Base-by-base conservation (phyloP, 139 green algal species). In the Chlorella sorokiniana region DNA sequence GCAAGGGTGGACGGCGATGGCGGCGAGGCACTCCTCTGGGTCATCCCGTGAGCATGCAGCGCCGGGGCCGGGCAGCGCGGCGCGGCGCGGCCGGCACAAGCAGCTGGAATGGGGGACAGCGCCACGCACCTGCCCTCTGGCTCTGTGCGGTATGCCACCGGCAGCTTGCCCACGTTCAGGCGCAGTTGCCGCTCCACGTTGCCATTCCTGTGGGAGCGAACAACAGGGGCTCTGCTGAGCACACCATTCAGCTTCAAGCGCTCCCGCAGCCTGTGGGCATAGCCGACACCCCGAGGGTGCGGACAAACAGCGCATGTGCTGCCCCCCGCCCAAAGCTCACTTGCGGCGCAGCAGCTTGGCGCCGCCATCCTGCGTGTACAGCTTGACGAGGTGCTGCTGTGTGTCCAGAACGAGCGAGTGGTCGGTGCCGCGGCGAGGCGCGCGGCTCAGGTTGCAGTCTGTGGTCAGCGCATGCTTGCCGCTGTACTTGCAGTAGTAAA, bases 401-500 rank as follows among this genome's bases (percentile, higher is more conserved):
- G 86, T 93, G 86, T 97, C 92, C 2, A 96, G 56, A 3, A 97
- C 88, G 8, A 86, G 78, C 0, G 93, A 79, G 18, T 91, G 85
- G 74, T 97, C 94, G 40, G 93, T 95, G 8, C 87, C 72, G 16
- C 94, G 81, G 16, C 87, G 81, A 1, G 94, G 93, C 56, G 94
- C 86, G 33, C 81, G 91, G 41, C 88, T 85, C 20, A 97, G 89
- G 85, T 97, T 90, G 65, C 84, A 89, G 80, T 96, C 90, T 88
- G 92, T 96, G 3, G 90, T 97, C 70, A 97, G 89, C 2, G 91
- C 94, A 70, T 95, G 91, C 45, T 91, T 89, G 41, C 93, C 92
- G 54, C 90, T 94, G 86, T 92, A 93, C 70, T 95, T 95, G 86
- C 94, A 97, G 84, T 97, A 96, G 75, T 97, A 97, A 0, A 94